phyloP scores from a whole-genome alignment of 169 alveolate genomes.

The Nephromyces sp. region DNA sequence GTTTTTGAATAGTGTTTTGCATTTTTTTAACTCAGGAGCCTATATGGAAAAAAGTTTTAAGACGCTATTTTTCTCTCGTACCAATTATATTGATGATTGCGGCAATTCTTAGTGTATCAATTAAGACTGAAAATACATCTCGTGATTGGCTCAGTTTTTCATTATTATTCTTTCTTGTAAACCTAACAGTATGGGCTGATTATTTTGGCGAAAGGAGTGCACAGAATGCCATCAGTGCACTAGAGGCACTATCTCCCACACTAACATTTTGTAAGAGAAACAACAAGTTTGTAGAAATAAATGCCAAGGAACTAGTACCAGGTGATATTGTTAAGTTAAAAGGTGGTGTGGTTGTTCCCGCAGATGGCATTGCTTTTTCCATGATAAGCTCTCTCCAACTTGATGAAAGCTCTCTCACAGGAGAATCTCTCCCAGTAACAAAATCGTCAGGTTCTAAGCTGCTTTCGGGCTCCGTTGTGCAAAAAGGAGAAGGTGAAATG shows the following conservation, averaged over 20 bases:
- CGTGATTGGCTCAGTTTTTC: conserved; percentile 75
- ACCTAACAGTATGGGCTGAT: conserved; percentile 67
- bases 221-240: conserved; percentile 69
- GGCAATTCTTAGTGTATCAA: conserved; percentile 14
- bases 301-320: conserved; percentile 55
- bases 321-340: conserved; percentile 75
- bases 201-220: conserved; percentile 62
- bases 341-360: conserved; percentile 59
- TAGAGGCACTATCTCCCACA: conserved; percentile 56
- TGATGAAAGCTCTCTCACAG: conserved; percentile 76
- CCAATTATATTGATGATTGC: conserved; percentile 28
- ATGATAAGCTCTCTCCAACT: conserved; percentile 51
- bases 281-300: no score
- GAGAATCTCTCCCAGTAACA: conserved; percentile 62
- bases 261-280: no score
- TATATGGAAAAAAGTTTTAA: conserved; percentile 26
- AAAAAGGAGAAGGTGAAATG: conserved; percentile 41
- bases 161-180: conserved; percentile 69
- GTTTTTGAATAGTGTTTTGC: no score
- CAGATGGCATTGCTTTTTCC: conserved; percentile 41
- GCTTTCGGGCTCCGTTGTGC: conserved; percentile 41
- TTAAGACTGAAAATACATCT: conserved; percentile 17
- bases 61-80: conserved; percentile 21
- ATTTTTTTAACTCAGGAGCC: conserved; percentile 9
- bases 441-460: conserved; percentile 45